These are phyloP conservation scores for Podospora anserina DNA, from an alignment of 495 filamentous ascomycete species.

Conservation along the genomic window DNA sequence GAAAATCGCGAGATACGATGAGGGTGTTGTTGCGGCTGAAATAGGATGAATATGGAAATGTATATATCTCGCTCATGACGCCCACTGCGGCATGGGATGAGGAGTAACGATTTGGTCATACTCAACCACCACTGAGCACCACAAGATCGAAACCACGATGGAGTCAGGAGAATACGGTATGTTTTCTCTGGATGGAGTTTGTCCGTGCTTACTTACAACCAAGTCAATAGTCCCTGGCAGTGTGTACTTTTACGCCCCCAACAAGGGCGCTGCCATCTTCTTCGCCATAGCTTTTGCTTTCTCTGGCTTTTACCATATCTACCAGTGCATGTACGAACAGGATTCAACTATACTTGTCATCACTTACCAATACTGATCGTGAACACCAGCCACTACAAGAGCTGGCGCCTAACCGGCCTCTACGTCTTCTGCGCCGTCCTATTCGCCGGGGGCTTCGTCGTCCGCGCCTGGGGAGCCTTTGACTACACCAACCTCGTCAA, in stretches of 20 bases:
- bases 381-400: conserved; percentile 46
- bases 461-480: conserved; percentile 56
- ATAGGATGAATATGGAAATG: not conserved
- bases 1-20: conserved; percentile 21
- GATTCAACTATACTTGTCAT: not conserved
- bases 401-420: conserved; percentile 40
- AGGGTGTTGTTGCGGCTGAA: not conserved
- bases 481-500: conserved; percentile 54
- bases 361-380: conserved; percentile 16
- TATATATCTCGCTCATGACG: conserved; percentile 7
- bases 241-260: conserved; percentile 70
- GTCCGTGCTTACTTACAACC: not conserved
- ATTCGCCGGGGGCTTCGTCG: conserved; percentile 57
- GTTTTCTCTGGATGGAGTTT: not conserved
- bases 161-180: conserved; percentile 39
- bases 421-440: conserved; percentile 39
- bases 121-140: not conserved
- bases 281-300: conserved; percentile 62
- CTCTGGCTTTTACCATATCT: conserved; percentile 57
- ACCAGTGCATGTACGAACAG: conserved; percentile 58
- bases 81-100: not conserved
- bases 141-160: conserved; percentile 24
- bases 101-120: not conserved
- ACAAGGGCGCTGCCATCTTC: conserved; percentile 66
- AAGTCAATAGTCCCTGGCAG: conserved; percentile 45